Evolutionary conservation across 495 filamentous ascomycete species (phyloP), one percentile per base, ranked within the genome.

Genomic region (Podospora pseudocomata): DNA sequence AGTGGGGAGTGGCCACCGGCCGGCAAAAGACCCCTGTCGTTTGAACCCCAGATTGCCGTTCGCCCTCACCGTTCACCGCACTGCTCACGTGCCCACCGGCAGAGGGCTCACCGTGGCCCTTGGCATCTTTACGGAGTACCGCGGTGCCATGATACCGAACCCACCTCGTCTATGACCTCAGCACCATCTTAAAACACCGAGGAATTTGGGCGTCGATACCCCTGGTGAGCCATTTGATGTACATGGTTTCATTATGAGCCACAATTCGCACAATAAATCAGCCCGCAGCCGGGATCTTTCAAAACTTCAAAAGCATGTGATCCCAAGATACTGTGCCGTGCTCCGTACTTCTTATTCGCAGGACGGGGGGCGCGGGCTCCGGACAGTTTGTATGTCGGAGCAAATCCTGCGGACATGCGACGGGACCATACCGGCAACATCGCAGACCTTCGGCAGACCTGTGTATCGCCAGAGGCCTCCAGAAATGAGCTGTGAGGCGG

Each of bases 1-100:
- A 30, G 68, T 63, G 63, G 68, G 59, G 64, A n/a, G 1, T 15
- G 26, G n/a, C 27, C 7, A 32, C 16, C 59, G 59, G 39, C 39
- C 39, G 39, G 39, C 39, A 49, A 49, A 9, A 16, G 39, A 49
- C 39, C 39, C 39, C 13, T 49, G 39, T 3, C 13, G 39, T 49
- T 49, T 49, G 39, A 18, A 49, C 39, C 39, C 30, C 58, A 19
- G 23, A 60, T 60, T 60, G 58, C 54, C 56, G 23, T 20, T 27
- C 56, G 56, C 56, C 56, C 39, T 49, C 39, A 6, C 39, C 39
- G 39, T 49, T 49, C 39, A 49, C 39, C 39, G 7, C 0, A 16
- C 39, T 49, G 39, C 39, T 49, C 39, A 49, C 39, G 39, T 49
- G 39, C 39, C 13, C 39, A 18, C 39, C 13, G 13, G 39, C 39